phyloP scores from a whole-genome alignment of 164 flowering plant species.

The Santalum album region DNA sequence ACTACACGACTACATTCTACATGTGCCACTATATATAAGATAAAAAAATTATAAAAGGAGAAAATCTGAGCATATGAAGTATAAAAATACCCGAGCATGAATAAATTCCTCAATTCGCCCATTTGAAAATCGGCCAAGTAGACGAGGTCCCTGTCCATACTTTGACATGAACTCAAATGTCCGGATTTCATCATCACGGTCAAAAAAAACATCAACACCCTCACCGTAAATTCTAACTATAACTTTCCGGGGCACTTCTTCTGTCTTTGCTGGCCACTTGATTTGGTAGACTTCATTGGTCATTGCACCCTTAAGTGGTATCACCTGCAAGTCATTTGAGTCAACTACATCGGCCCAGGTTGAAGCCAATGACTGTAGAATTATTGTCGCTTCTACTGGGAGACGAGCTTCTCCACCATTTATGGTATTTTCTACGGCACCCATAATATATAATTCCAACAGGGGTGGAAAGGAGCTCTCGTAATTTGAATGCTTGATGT shows the following conservation, averaged over 20 bases:
- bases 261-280: conserved; percentile 51
- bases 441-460: conserved; percentile 11
- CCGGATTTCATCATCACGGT: conserved; percentile 52
- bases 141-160: conserved; percentile 72
- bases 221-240: conserved; percentile 71
- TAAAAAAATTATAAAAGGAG: neutral
- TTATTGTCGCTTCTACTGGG: conserved; percentile 47
- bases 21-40: too few species aligned
- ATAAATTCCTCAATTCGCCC: conserved; percentile 88
- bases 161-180: conserved; percentile 77
- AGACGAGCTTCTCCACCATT: conserved; percentile 17
- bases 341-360: conserved; percentile 54
- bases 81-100: conserved; percentile 53
- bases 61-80: neutral
- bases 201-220: conserved; percentile 77
- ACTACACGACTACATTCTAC: too few species aligned
- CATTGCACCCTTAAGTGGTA: conserved; percentile 80
- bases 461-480: too few species aligned
- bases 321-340: conserved; percentile 42
- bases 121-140: conserved; percentile 52
- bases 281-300: conserved; percentile 78
- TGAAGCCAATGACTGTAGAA: conserved; percentile 47
- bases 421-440: conserved; percentile 12
- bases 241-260: conserved; percentile 36
- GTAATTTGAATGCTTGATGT: too few species aligned